Percentiles rank a stretch among this genome's conserved stretches.
Conservation (phyloP, 2,329 filamentous ascomycete genomes). For the Tricladium varicosporioides region DNA sequence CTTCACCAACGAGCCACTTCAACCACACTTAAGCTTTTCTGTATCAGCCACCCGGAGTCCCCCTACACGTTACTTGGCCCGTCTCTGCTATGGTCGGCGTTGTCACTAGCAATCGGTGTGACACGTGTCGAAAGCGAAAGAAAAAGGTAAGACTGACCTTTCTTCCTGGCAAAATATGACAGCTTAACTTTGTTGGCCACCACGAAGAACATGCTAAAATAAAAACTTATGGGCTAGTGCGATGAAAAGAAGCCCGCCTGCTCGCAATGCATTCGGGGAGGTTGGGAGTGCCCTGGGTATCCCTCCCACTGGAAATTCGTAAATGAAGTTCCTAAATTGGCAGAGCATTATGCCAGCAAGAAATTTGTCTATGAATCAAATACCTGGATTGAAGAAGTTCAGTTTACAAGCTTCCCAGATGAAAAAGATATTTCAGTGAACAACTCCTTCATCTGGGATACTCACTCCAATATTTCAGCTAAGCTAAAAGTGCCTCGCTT, state of each 20-base stretch:
- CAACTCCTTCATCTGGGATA: no score
- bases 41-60: no score
- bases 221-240: conserved; percentile 9
- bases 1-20: no score
- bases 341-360: conserved; percentile 4
- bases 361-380: conserved; percentile 8
- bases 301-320: conserved; percentile 16
- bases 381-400: background rate
- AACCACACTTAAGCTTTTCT: no score
- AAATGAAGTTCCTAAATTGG: conserved; percentile 15
- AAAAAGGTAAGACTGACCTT: conserved; percentile 14
- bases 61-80: no score
- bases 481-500: conserved; percentile 4
- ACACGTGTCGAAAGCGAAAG: conserved; percentile 20
- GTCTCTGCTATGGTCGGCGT: conserved; percentile 15
- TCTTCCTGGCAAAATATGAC: background rate
- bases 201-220: background rate
- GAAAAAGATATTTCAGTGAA: background rate
- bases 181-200: no score
- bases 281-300: conserved; percentile 18
- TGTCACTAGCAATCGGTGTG: conserved; percentile 15
- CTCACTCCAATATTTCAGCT: background rate
- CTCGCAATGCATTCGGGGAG: conserved; percentile 16
- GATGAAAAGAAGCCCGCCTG: conserved; percentile 20
- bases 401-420: background rate